phyloP scores from a whole-genome alignment of 331 rosid genomes.

The Stylosanthes scabra region DNA sequence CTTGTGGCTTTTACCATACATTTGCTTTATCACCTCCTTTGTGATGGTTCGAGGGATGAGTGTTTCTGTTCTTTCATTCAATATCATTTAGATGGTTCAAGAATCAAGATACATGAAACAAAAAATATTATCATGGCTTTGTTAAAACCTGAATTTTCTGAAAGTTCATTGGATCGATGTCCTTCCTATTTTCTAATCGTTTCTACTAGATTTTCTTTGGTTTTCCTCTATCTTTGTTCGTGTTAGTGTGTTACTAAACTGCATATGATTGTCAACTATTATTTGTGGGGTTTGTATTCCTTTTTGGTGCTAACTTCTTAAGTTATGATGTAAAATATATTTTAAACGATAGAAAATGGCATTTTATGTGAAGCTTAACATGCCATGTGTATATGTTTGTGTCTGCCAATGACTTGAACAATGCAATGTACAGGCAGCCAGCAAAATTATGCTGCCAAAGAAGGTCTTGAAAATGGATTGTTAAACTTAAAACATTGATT shows the following conservation, averaged over 20 bases:
- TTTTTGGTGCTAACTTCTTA: not conserved
- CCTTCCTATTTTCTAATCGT: not conserved
- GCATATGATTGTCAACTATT: not conserved
- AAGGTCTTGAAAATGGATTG: conserved; percentile 17
- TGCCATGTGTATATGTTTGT: conserved; percentile 8
- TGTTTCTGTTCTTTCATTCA: conserved; percentile 7
- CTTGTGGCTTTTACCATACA: conserved; percentile 14
- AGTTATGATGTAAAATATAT: conserved; percentile 13
- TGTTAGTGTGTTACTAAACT: not conserved
- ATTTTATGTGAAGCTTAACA: conserved; percentile 6
- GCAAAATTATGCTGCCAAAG: conserved; percentile 22
- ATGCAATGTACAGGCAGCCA: conserved; percentile 16
- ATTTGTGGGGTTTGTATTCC: not conserved
- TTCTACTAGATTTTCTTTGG: not conserved
- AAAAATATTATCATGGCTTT: not conserved
- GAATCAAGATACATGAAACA: not conserved
- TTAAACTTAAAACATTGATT: not conserved
- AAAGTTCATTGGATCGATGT: not conserved
- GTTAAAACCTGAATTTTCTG: not conserved
- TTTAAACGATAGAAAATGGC: conserved; percentile 5
- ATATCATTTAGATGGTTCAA: not conserved
- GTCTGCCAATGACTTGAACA: conserved; percentile 24
- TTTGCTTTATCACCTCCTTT: not conserved
- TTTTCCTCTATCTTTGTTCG: not conserved
- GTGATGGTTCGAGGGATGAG: not conserved